phyloP scores from a whole-genome alignment of 2,329 filamentous ascomycete genomes.

The Dryadomyces sulphureus region DNA sequence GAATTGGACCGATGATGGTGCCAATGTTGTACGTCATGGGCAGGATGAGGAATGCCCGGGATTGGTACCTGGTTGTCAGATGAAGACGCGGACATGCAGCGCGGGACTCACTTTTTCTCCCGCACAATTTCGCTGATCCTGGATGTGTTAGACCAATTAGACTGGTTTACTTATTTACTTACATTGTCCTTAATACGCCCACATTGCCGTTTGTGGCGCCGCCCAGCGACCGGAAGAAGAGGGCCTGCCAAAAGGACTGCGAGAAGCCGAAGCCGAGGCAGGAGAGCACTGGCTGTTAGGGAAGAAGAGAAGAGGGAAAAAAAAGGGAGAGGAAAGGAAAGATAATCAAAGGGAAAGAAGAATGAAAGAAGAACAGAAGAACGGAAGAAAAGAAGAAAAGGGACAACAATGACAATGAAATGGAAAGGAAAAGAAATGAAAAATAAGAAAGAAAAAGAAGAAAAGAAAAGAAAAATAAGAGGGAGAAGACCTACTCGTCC shows the following conservation, averaged over 20 bases:
- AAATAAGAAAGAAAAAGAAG: too few relatives aligned
- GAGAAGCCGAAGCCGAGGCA: conserved; percentile 59
- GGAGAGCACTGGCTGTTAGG: conserved; percentile 29
- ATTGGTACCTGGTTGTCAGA: conserved; percentile 20
- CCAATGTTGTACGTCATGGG: conserved; percentile 61
- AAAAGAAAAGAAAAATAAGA: too few relatives aligned
- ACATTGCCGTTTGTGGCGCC: conserved; percentile 61
- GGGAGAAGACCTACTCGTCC: conserved; percentile 36
- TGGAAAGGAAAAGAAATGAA: too few relatives aligned
- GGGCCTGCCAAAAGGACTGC: conserved; percentile 42
- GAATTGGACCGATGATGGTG: conserved; percentile 40
- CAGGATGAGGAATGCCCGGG: conserved; percentile 26
- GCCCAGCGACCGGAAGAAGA: conserved; percentile 49
- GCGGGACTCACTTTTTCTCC: conserved; percentile 23
- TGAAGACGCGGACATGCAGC: not conserved
- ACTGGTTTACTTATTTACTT: conserved; percentile 10
- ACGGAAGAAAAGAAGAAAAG: too few relatives aligned
- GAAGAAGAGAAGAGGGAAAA: too few relatives aligned
- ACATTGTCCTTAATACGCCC: conserved; percentile 61
- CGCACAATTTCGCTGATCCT: conserved; percentile 29
- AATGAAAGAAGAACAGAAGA: too few relatives aligned
- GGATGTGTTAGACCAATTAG: not conserved
- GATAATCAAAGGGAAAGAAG: too few relatives aligned
- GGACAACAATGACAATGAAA: too few relatives aligned
- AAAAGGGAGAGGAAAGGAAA: too few relatives aligned